phyloP scores from a whole-genome alignment of 2,329 filamentous ascomycete species.

The Calonectria montana region DNA sequence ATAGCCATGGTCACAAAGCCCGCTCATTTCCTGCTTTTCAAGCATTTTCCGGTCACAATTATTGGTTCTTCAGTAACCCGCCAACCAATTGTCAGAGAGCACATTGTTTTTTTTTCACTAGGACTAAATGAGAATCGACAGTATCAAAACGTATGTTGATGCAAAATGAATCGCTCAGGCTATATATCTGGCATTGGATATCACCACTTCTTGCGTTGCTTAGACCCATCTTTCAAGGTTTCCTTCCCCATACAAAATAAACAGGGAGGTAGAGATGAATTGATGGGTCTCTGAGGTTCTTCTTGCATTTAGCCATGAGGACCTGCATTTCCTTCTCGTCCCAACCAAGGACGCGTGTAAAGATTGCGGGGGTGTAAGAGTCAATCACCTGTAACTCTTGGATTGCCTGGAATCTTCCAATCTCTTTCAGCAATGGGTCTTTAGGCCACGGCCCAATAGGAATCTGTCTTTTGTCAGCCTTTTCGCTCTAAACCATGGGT shows the following conservation, averaged over 20 bases:
- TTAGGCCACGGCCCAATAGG: conserved; percentile 30
- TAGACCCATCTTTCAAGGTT: conserved; percentile 2
- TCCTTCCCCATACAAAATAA: conserved; percentile 37
- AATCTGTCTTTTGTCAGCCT: background rate
- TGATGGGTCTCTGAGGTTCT: conserved; percentile 27
- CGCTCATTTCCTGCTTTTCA: no score
- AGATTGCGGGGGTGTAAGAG: conserved; percentile 32
- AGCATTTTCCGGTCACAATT: no score
- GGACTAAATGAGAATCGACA: no score
- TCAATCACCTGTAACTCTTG: conserved; percentile 34
- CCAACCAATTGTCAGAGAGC: no score
- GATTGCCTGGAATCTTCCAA: conserved; percentile 25
- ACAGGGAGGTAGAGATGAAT: conserved; percentile 35
- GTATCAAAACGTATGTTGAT: no score
- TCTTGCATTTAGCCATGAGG: conserved; percentile 35
- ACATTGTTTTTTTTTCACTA: no score
- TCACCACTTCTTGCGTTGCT: no score
- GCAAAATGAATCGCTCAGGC: no score
- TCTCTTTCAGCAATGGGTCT: conserved; percentile 24
- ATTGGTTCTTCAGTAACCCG: no score
- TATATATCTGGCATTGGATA: no score
- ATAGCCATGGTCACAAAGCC: no score
- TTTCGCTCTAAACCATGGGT: background rate
- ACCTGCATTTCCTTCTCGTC: conserved; percentile 32
- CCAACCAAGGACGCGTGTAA: conserved; percentile 36